These are phyloP conservation scores for Xylariaceae sp. DNA, from an alignment of 2,329 filamentous ascomycete genomes.

Conservation along the genomic window DNA sequence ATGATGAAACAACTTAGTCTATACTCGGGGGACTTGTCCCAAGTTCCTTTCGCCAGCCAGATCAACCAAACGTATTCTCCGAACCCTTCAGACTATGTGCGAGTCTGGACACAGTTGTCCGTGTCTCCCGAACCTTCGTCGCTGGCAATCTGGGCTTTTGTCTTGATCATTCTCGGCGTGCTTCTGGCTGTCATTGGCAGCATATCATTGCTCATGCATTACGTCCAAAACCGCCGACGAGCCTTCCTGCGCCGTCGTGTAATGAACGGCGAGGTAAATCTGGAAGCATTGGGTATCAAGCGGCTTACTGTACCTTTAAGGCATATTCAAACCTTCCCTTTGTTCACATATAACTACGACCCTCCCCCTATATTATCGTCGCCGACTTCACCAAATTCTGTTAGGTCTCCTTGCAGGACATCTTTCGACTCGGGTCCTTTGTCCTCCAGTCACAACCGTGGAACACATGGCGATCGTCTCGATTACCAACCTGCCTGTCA, in stretches of 20 bases:
- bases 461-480: slow-evolving; percentile 51
- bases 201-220: slow-evolving; percentile 77
- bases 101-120: slow-evolving; percentile 63
- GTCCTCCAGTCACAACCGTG: slow-evolving; percentile 23
- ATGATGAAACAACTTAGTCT: slow-evolving; percentile 75
- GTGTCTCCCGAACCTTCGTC: slow-evolving; percentile 57
- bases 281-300: slow-evolving; percentile 86
- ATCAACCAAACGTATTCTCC: slow-evolving; percentile 62
- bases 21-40: slow-evolving; percentile 78
- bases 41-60: slow-evolving; percentile 63
- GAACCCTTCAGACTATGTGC: slow-evolving; percentile 64
- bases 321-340: slow-evolving; percentile 75
- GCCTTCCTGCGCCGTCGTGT: slow-evolving; percentile 73
- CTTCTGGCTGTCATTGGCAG: slow-evolving; percentile 70
- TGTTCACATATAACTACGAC: slow-evolving; percentile 76
- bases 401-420: slow-evolving; percentile 30
- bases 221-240: slow-evolving; percentile 75
- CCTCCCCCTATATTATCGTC: slow-evolving; percentile 51
- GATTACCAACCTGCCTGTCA: slow-evolving; percentile 82
- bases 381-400: slow-evolving; percentile 44
- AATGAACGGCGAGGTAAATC: slow-evolving; percentile 78
- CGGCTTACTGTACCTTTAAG: slow-evolving; percentile 76
- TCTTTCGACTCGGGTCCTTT: slow-evolving; percentile 20
- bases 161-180: slow-evolving; percentile 73
- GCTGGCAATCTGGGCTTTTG: slow-evolving; percentile 83